phyloP scores from a whole-genome alignment of 345 rosid genomes.

The Populus euphratica region DNA sequence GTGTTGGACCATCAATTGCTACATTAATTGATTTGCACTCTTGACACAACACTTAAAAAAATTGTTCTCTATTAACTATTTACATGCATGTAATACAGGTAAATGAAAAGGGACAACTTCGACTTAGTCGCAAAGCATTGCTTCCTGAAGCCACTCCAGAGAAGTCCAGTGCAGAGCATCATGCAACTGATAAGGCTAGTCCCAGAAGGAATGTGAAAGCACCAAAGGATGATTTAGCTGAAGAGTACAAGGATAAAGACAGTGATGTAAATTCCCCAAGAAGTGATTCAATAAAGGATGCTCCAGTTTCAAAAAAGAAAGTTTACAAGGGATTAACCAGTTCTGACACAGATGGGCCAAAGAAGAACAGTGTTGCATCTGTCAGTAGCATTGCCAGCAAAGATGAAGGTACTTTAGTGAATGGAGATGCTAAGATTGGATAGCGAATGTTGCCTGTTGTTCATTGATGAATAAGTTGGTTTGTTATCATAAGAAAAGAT shows the following conservation, averaged over 20 bases:
- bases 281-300: slow-evolving; percentile 35
- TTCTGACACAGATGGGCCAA: slow-evolving; percentile 47
- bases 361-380: slow-evolving; percentile 34
- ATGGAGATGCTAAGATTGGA: slow-evolving; percentile 62
- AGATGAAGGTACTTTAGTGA: slow-evolving; percentile 49
- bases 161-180: slow-evolving; percentile 39
- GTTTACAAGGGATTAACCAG: slow-evolving; percentile 44
- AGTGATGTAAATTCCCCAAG: slow-evolving; percentile 31
- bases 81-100: slow-evolving; percentile 44
- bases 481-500: slow-evolving; percentile 4
- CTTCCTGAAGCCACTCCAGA: slow-evolving; percentile 61
- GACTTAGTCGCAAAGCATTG: slow-evolving; percentile 80
- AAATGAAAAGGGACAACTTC: slow-evolving; percentile 92
- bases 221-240: slow-evolving; percentile 34
- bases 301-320: slow-evolving; percentile 48
- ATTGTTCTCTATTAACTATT: not conserved
- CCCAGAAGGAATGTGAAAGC: slow-evolving; percentile 1
- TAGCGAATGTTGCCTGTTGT: slow-evolving; percentile 14
- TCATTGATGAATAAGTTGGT: slow-evolving; percentile 10
- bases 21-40: not conserved
- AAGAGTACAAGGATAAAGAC: slow-evolving; percentile 31
- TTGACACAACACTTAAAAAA: not conserved
- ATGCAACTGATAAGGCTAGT: not conserved
- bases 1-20: not conserved
- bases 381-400: slow-evolving; percentile 33